These are phyloP conservation scores for Amauroascus verrucosus DNA, from an alignment of 2,329 filamentous ascomycete species.

Conservation along the genomic window DNA sequence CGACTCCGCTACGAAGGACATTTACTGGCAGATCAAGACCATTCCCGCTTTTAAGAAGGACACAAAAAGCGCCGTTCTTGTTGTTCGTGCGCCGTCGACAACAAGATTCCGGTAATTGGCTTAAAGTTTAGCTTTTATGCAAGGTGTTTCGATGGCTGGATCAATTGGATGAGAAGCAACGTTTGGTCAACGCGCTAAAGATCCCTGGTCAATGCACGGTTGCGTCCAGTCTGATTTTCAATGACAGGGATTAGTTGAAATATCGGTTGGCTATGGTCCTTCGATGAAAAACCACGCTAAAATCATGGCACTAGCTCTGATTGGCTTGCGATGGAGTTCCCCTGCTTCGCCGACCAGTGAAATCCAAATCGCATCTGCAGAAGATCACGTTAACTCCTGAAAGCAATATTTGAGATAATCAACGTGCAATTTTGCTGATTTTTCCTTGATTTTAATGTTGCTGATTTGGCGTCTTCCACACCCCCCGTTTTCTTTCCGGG, in stretches of 20 bases:
- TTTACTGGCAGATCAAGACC: no score
- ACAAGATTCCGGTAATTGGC: background rate
- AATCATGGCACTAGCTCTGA: background rate
- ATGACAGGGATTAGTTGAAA: conserved; percentile 21
- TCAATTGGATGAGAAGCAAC: conserved; percentile 26
- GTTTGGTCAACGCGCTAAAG: conserved; percentile 4
- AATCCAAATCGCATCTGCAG: conserved; percentile 22
- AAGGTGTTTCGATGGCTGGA: conserved; percentile 27
- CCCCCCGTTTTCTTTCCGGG: background rate
- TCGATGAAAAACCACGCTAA: conserved; percentile 31
- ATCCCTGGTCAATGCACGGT: conserved; percentile 10
- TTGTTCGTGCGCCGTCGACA: background rate
- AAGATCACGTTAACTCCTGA: conserved; percentile 27
- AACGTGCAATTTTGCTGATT: background rate
- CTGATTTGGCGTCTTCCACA: background rate
- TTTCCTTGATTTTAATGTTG: background rate
- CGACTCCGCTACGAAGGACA: no score
- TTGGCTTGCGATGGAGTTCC: background rate
- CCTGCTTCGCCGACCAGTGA: background rate
- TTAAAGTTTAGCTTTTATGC: background rate
- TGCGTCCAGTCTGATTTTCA: conserved; percentile 20
- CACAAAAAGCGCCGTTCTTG: background rate
- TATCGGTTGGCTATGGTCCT: conserved; percentile 33
- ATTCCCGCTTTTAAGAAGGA: no score
- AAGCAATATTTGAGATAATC: background rate